A percentile compares a stretch with the other conserved stretches of the same genome.
These are phyloP conservation scores for Talaromyces sp. DNA, from an alignment of 2,329 filamentous ascomycete genomes.

Conservation along the genomic window DNA sequence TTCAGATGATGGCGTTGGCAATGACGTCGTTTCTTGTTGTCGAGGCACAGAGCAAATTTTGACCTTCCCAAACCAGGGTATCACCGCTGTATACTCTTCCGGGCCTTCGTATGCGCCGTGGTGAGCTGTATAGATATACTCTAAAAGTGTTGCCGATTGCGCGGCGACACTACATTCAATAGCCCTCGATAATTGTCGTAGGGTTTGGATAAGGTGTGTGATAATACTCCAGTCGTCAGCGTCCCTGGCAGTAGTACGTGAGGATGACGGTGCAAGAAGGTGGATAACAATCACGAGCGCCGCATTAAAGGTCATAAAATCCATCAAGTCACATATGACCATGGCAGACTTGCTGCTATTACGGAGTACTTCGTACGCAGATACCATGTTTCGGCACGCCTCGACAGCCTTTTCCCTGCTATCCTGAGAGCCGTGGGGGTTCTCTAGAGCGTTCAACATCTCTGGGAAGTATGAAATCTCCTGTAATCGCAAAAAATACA, in stretches of 20 bases:
- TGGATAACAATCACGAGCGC: neutral
- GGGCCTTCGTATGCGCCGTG: neutral
- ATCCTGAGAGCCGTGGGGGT: neutral
- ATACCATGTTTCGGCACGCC: slow-evolving; percentile 1
- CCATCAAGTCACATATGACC: neutral
- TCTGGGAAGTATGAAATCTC: neutral
- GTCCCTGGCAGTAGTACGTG: neutral
- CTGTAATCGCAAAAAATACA: neutral
- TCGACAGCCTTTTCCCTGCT: neutral
- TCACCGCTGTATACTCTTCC: neutral
- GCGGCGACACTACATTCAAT: neutral
- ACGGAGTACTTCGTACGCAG: neutral
- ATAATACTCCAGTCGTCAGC: neutral
- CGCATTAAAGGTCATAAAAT: neutral
- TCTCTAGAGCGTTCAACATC: neutral
- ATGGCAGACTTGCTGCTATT: neutral
- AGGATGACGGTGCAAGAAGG: neutral
- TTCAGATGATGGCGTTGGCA: neutral
- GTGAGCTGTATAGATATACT: neutral
- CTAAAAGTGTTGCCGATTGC: neutral
- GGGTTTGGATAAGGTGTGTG: neutral
- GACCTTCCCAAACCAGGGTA: slow-evolving; percentile 1
- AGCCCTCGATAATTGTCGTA: neutral
- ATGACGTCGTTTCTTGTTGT: neutral
- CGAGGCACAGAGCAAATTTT: neutral